Percentiles rank a stretch among this genome's conserved stretches.
Conservation (phyloP, 2,329 filamentous ascomycete species). For the Nemania serpens region DNA sequence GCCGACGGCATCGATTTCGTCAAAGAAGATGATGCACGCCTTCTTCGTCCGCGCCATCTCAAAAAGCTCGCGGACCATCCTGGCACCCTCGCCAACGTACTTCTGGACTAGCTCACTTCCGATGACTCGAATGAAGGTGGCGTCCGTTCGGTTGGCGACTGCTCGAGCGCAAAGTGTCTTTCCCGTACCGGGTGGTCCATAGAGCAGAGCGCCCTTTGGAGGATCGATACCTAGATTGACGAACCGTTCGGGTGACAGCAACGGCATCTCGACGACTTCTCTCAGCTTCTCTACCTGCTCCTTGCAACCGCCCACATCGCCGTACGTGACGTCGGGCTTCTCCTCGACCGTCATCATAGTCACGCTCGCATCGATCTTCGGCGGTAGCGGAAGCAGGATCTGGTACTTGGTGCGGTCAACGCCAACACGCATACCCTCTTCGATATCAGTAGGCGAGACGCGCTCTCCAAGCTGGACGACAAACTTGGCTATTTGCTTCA, state of each 20-base stretch:
- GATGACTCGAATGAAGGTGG: constrained; percentile 98
- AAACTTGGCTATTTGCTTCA: constrained; percentile 99
- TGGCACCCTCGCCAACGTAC: constrained; percentile 96
- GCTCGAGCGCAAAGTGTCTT: constrained; percentile 98
- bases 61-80: constrained; percentile 98
- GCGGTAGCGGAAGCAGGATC: constrained; percentile 92
- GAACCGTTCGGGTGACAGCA: constrained; percentile 94
- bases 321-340: constrained; percentile 98
- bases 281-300: constrained; percentile 99
- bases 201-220: constrained; percentile 94
- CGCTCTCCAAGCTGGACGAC: constrained; percentile 97
- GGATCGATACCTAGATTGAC: constrained; percentile 99
- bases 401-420: constrained; percentile 99
- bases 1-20: constrained; percentile 96
- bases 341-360: constrained; percentile 99
- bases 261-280: constrained; percentile 98
- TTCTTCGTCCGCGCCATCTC: constrained; percentile 99
- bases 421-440: constrained; percentile 98
- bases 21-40: constrained; percentile 99
- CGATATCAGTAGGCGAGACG: constrained; percentile 97
- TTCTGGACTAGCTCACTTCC: constrained; percentile 98
- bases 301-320: constrained; percentile 98
- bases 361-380: constrained; percentile 98
- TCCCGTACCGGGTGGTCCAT: constrained; percentile 96
- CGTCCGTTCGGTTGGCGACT: constrained; percentile 96